A percentile compares a stretch with the other conserved stretches of the same genome.
These are phyloP conservation scores for Monosporascus cannonballus DNA, from an alignment of 2,329 filamentous ascomycete species.

Conservation along the genomic window DNA sequence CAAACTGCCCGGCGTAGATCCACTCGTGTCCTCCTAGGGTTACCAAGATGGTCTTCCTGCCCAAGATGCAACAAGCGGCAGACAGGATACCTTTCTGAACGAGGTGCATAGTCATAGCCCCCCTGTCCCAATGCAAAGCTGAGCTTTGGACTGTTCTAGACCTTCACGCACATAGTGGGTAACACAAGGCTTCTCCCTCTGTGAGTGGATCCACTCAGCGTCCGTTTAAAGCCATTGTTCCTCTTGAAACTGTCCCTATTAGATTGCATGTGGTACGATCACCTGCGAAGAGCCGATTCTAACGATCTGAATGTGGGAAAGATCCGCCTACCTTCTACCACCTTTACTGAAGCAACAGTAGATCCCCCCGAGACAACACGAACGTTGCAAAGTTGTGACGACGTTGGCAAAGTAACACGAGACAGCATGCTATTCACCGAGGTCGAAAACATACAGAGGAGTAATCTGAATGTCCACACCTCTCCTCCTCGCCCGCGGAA, in stretches of 20 bases:
- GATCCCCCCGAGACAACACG: background rate
- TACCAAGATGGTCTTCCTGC: background rate
- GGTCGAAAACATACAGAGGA: too few relatives aligned
- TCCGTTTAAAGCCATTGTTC: background rate
- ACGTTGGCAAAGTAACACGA: background rate
- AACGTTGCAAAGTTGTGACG: background rate
- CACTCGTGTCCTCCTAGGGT: background rate
- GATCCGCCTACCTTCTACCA: background rate
- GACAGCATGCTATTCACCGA: too few relatives aligned
- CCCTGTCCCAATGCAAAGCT: background rate
- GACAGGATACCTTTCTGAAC: background rate
- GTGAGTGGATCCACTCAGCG: background rate
- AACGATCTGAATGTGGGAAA: background rate
- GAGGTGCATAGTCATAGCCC: background rate
- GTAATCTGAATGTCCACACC: too few relatives aligned
- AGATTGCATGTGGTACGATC: background rate
- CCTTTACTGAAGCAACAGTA: background rate
- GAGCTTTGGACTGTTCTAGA: background rate
- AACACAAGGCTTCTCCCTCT: background rate
- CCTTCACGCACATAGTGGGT: background rate
- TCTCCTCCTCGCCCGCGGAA: too few relatives aligned
- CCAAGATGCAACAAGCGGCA: background rate
- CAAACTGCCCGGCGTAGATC: background rate
- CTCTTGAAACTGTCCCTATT: background rate
- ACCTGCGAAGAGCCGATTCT: background rate